Evolutionary conservation across 345 rosid genomes (phyloP).

Genomic region (Durio zibethinus): DNA sequence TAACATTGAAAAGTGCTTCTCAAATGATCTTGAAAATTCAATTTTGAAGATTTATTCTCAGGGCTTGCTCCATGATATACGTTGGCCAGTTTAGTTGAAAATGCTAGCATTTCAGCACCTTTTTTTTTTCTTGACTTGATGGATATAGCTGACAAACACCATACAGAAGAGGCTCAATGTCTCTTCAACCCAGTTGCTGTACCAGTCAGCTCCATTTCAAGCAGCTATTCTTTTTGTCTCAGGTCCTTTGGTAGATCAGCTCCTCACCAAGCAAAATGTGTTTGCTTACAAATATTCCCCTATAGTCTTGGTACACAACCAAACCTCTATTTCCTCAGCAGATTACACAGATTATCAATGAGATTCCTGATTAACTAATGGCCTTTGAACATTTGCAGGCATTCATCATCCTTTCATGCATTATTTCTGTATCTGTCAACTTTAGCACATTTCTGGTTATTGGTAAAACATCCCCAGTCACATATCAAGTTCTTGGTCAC

Average conservation of each 20-base stretch:
- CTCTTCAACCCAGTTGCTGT: constrained; percentile 90
- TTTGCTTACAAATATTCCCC: constrained; percentile 82
- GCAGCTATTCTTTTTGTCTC: constrained; percentile 95
- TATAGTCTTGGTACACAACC: constrained; percentile 56
- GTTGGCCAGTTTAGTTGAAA: background rate
- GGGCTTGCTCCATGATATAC: background rate
- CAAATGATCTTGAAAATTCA: background rate
- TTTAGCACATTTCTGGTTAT: constrained; percentile 96
- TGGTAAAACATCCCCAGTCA: constrained; percentile 98
- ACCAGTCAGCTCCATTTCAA: constrained; percentile 98
- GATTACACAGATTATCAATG: background rate
- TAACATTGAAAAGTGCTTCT: background rate
- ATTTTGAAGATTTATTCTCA: background rate
- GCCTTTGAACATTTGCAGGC: constrained; percentile 41
- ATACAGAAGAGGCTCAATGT: constrained; percentile 93
- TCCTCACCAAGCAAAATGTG: constrained; percentile 78
- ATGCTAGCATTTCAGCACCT: background rate
- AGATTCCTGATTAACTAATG: background rate
- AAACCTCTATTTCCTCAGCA: background rate
- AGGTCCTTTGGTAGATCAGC: constrained; percentile 87
- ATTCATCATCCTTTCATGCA: constrained; percentile 77
- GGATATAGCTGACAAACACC: constrained; percentile 79
- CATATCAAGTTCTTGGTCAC: constrained; percentile 97
- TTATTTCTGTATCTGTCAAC: constrained; percentile 92
- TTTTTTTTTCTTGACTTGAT: constrained; percentile 21